Evolutionary conservation across 805 yeast genomes (phyloP).

Genomic region (Kregervanrija fluxuum): DNA sequence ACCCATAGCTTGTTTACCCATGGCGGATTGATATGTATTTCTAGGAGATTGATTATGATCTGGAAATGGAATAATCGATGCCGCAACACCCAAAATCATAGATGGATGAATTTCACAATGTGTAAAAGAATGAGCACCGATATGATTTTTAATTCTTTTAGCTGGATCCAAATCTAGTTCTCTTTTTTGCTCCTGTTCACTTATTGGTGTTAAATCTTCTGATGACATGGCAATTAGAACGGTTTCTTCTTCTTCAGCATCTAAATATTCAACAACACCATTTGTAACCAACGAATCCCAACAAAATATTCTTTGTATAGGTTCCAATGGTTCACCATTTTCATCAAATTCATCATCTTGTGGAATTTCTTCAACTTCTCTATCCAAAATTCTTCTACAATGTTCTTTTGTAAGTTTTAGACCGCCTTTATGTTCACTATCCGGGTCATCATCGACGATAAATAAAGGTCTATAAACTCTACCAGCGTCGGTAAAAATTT

Average conservation of each 20-base stretch:
- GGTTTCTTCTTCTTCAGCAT: slow-evolving; percentile 98
- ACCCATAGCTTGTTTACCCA: slow-evolving; percentile 99
- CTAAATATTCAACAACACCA: slow-evolving; percentile 93
- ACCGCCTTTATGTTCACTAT: slow-evolving; percentile 63
- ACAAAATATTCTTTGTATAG: slow-evolving; percentile 42
- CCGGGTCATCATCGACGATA: slow-evolving; percentile 81
- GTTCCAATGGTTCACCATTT: slow-evolving; percentile 41
- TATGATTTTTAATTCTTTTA: slow-evolving; percentile 66
- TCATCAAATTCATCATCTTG: slow-evolving; percentile 39
- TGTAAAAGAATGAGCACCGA: slow-evolving; percentile 69
- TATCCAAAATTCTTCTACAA: slow-evolving; percentile 57
- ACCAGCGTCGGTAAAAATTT: slow-evolving; percentile 97
- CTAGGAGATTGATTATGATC: slow-evolving; percentile 99
- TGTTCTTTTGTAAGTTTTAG: slow-evolving; percentile 81
- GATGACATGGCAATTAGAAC: slow-evolving; percentile 98
- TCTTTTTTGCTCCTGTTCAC: slow-evolving; percentile 30
- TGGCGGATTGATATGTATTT: slow-evolving; percentile 98
- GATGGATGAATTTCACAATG: slow-evolving; percentile 99
- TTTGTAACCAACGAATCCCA: slow-evolving; percentile 80
- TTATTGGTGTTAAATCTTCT: slow-evolving; percentile 75
- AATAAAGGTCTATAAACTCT: slow-evolving; percentile 96
- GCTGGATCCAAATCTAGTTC: slow-evolving; percentile 58
- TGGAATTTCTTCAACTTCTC: slow-evolving; percentile 50
- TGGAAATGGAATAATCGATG: slow-evolving; percentile 98
- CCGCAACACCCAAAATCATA: slow-evolving; percentile 98